Base-by-base conservation (phyloP, 192 early-diverging fungal genomes). In the Coemansia javaensis region DNA sequence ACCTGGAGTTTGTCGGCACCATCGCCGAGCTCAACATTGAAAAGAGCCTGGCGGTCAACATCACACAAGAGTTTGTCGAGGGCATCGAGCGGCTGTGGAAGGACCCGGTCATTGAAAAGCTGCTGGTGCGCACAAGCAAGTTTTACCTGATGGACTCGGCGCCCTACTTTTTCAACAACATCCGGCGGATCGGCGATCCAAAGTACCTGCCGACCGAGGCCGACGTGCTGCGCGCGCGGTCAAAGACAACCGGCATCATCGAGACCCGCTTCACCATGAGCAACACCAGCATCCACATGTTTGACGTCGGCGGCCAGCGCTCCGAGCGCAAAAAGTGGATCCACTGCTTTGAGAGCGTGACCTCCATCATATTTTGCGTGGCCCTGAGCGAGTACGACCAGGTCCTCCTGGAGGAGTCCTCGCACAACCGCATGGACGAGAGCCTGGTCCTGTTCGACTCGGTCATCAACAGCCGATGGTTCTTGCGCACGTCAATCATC, bases 251-350 rank as follows among this genome's bases (percentile, higher is more conserved):
- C 14, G 93, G 93, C 53, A 98, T 98, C 57, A 91, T 87, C 12
- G 95, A 98, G 74, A 94, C 89, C 17, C 82, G 85, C 40, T 94
- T 96, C 67, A 88, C 85, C 54, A 89, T 97, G 82, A 91, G 88
- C 23, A 82, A 88, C 50, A 75, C 94, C 21, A 89, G 73, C 61
- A 82, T 98, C 81, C 88, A 87, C 83, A 92, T 98, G 90, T 90
- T 93, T 67, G 95, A 98, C 77, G 95, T 98, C 21, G 95, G 95
- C 56, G 95, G 95, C 21, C 95, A 98, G 81, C 87, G 95, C 36
- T 94, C 91, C 28, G 95, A 98, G 77, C 84, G 95, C 56, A 98
- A 98, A 60, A 98, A 98, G 77, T 97, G 95, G 95, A 94, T 96
- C 46, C 95, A 96, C 75, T 98, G 93, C 63, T 98, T 98, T 56